Evolutionary conservation across 2,329 filamentous ascomycete species (phyloP).

Genomic region (Huntiella abstrusa): DNA sequence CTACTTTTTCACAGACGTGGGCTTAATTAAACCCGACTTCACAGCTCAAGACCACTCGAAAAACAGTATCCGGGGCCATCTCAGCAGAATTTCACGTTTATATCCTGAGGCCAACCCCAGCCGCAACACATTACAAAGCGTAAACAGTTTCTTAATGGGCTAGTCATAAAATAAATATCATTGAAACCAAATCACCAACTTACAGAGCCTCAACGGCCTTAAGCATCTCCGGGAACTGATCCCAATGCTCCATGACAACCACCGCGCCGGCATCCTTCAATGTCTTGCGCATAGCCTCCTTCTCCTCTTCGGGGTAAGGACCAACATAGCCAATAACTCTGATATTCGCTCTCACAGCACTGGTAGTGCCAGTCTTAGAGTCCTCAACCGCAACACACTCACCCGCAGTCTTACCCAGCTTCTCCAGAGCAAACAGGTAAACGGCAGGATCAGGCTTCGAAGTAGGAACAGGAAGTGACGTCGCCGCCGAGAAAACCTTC

Average conservation of each 20-base stretch:
- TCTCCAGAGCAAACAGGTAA: conserved; percentile 60
- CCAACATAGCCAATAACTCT: conserved; percentile 73
- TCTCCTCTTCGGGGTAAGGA: conserved; percentile 44
- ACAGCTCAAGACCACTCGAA: conserved; percentile 40
- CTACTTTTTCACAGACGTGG: conserved; percentile 48
- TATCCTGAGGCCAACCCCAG: conserved; percentile 70
- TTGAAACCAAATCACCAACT: background rate
- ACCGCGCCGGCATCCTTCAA: conserved; percentile 42
- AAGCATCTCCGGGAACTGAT: conserved; percentile 31
- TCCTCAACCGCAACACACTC: conserved; percentile 76
- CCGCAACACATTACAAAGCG: conserved; percentile 68
- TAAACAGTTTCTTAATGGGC: conserved; percentile 77
- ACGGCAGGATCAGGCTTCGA: conserved; percentile 83
- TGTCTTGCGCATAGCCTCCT: conserved; percentile 44
- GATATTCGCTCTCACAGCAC: conserved; percentile 55
- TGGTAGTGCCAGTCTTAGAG: conserved; percentile 67
- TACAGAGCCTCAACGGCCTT: conserved; percentile 24
- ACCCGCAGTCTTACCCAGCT: conserved; percentile 48
- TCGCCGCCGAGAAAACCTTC: conserved; percentile 66
- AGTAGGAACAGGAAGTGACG: conserved; percentile 58
- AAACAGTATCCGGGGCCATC: conserved; percentile 50
- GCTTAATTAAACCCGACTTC: conserved; percentile 20
- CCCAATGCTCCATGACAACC: conserved; percentile 42
- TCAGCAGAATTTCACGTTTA: conserved; percentile 67
- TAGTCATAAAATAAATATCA: conserved; percentile 6